Base-by-base conservation (phyloP, 1,284 basidiomycete species). In the Cryptococcus deneoformans region DNA sequence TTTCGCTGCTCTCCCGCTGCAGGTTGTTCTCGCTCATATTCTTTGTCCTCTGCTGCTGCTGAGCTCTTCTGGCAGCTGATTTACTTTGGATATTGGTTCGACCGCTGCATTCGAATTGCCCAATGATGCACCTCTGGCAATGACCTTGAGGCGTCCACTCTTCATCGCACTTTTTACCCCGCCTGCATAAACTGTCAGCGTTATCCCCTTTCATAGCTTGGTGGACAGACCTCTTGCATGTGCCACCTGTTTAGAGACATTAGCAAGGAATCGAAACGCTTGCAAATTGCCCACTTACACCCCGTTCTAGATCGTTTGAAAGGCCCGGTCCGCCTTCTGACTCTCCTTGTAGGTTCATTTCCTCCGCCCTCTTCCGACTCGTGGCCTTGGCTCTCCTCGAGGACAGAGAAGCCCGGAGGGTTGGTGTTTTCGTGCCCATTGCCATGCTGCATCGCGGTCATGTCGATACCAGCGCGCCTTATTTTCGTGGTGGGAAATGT, bases 161-260 rank as follows among this genome's bases (percentile, higher is more conserved):
- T 46, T 68, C 66, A 44, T 68, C 66, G 53, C 66, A 68, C 53
- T 68, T 68, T 68, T 68, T 68, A 2, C 66, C 66, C 5, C 66
- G 64, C 14, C 66, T 55, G 35, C 20, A 47, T 7, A 7, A 11
- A 53, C 7, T 11, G 37, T 14, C 20, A 12, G 2, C 36, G 24
- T 14, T 16, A 20, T 24, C n/a, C 3, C 43, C 51, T 20, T 50
- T 14, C 20, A 39, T 42, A 50, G 11, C 20, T 24, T 14, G 37
- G 37, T 14, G 24, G 20, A 46, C 63, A 29, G 37, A 68, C 64
- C 63, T 59, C 51, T 66, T 64, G 45, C 62, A 66, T 12, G 64
- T 66, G 11, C 64, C 59, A 45, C 61, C 62, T 66, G 46, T 37
- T 50, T 24, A 61, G 6, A 12, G 16, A 38, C 12, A 29, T 47